A percentile compares a stretch with the other conserved stretches of the same genome.
Conservation (phyloP, 768 basidiomycete species). For the Suillus clintonianus region DNA sequence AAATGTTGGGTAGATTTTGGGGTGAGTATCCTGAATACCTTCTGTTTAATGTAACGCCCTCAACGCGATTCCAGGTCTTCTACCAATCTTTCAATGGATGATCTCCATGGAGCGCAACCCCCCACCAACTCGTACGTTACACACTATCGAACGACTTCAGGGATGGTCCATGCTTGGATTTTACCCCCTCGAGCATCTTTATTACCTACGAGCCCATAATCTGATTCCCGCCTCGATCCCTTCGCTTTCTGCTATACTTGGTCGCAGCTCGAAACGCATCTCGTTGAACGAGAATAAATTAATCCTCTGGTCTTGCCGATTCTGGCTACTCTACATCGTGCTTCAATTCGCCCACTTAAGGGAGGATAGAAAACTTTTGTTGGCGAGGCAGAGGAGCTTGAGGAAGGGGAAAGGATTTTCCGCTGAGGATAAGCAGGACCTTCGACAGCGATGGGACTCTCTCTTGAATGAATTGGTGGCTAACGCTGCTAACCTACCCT, state of each 20-base stretch:
- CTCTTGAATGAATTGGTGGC: conserved; percentile 72
- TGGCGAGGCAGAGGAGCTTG: conserved; percentile 53
- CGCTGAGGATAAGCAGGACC: conserved; percentile 55
- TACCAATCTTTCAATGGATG: conserved; percentile 81
- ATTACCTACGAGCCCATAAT: conserved; percentile 61
- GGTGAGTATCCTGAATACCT: conserved; percentile 45
- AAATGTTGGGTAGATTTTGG: conserved; percentile 78
- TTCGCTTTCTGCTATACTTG: conserved; percentile 44
- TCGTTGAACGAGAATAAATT: conserved; percentile 49
- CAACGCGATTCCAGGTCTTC: conserved; percentile 49
- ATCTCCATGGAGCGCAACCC: conserved; percentile 72
- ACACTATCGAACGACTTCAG: conserved; percentile 79
- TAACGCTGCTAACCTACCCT: conserved; percentile 76
- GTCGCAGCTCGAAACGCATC: conserved; percentile 43
- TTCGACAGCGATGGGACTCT: conserved; percentile 61
- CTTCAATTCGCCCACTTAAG: conserved; percentile 75
- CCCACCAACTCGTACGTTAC: conserved; percentile 67
- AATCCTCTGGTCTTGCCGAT: conserved; percentile 73
- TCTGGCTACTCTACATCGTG: conserved; percentile 78
- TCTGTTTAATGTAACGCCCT: neutral
- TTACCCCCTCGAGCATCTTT: conserved; percentile 79
- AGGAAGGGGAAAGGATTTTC: conserved; percentile 57
- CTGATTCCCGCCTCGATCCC: conserved; percentile 60
- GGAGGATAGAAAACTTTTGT: conserved; percentile 65
- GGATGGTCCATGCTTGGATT: conserved; percentile 74